Conservation (phyloP, 176 grass and related monocot genomes). For the Elaeis guineensis region DNA sequence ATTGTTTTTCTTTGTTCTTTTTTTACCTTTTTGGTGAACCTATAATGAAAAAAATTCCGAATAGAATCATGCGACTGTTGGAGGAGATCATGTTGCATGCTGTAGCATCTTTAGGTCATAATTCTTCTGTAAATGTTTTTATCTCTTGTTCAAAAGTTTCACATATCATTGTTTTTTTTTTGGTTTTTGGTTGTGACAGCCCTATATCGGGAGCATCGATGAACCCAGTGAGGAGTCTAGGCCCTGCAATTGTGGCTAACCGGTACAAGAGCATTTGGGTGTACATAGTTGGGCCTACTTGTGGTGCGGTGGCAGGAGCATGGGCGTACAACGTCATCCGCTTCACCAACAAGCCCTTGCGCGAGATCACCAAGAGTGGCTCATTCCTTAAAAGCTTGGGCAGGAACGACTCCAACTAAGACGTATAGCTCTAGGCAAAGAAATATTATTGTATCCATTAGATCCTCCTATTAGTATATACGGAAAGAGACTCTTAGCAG, state of each 20-base stretch:
- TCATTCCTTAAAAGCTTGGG: slow-evolving; percentile 28
- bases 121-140: too few relatives aligned
- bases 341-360: slow-evolving; percentile 32
- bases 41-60: background rate
- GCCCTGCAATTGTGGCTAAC: slow-evolving; percentile 33
- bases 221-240: slow-evolving; percentile 52
- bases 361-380: slow-evolving; percentile 31
- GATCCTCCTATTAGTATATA: too few relatives aligned
- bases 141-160: too few relatives aligned
- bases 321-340: slow-evolving; percentile 50
- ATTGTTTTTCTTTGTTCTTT: too few relatives aligned
- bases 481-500: too few relatives aligned
- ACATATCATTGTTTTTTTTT: too few relatives aligned
- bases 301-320: slow-evolving; percentile 33
- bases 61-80: too few relatives aligned
- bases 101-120: too few relatives aligned
- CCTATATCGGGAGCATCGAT: slow-evolving; percentile 55
- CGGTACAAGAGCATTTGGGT: slow-evolving; percentile 41
- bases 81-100: too few relatives aligned
- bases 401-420: background rate
- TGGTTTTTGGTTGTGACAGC: slow-evolving; percentile 5
- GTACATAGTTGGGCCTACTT: slow-evolving; percentile 27
- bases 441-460: too few relatives aligned
- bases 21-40: too few relatives aligned
- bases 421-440: too few relatives aligned